Evolutionary conservation across 1,284 basidiomycete genomes (phyloP).

Genomic region (Irpex lacteus): DNA sequence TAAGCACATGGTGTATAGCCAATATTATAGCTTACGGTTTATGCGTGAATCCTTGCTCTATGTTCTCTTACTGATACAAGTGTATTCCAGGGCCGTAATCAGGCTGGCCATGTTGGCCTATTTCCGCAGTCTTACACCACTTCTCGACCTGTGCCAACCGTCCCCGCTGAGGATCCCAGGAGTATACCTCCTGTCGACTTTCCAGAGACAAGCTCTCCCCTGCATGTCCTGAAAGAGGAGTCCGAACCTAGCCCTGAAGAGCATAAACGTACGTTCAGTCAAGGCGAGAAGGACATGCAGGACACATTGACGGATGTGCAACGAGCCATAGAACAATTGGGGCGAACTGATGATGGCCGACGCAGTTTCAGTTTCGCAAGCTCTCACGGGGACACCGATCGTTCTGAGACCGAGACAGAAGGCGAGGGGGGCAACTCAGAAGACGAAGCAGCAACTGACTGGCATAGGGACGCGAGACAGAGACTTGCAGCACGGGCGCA

Average conservation of each 20-base stretch:
- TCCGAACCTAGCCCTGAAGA: slow-evolving; percentile 28
- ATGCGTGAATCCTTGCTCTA: not conserved
- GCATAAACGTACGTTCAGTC: slow-evolving; percentile 20
- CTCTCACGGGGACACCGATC: slow-evolving; percentile 51
- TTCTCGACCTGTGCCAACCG: slow-evolving; percentile 43
- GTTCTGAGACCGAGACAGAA: slow-evolving; percentile 54
- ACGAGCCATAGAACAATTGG: slow-evolving; percentile 80
- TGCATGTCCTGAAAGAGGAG: not conserved
- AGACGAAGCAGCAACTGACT: slow-evolving; percentile 46
- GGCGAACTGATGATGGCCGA: slow-evolving; percentile 51
- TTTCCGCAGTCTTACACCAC: slow-evolving; percentile 93
- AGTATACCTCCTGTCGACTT: slow-evolving; percentile 13
- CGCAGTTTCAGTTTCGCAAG: slow-evolving; percentile 75
- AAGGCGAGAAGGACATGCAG: slow-evolving; percentile 68
- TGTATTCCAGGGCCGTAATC: slow-evolving; percentile 73
- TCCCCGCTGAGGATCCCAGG: slow-evolving; percentile 17
- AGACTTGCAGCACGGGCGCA: slow-evolving; percentile 77
- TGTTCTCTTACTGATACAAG: not conserved
- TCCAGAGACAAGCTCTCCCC: slow-evolving; percentile 10
- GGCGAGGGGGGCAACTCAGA: slow-evolving; percentile 43
- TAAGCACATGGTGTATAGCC: too few species aligned
- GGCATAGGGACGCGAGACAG: slow-evolving; percentile 64
- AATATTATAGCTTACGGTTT: too few species aligned
- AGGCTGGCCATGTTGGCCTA: slow-evolving; percentile 78
- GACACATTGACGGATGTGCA: slow-evolving; percentile 87